Evolutionary conservation across 495 filamentous ascomycete species (phyloP).

Genomic region (Alectoria sarmentosa): DNA sequence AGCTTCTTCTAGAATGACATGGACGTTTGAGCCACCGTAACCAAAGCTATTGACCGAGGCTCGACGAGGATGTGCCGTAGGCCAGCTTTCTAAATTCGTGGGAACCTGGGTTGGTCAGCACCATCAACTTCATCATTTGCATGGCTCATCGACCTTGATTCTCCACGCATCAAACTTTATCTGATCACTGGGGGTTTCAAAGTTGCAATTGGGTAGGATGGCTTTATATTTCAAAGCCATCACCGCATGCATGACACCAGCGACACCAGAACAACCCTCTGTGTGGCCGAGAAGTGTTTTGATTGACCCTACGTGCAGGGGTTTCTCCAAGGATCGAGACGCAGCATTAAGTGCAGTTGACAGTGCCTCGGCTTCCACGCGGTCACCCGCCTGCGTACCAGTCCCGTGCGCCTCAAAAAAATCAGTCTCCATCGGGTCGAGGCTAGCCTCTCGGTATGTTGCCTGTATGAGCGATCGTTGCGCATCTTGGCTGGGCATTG

Average conservation of each 20-base stretch:
- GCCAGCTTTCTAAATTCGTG: not conserved
- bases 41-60: conserved; percentile 43
- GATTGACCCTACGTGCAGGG: conserved; percentile 44
- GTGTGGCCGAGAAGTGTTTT: conserved; percentile 53
- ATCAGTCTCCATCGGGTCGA: conserved; percentile 20
- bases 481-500: conserved; percentile 27
- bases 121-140: no score
- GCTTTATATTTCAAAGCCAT: conserved; percentile 41
- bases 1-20: conserved; percentile 31
- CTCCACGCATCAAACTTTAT: conserved; percentile 20
- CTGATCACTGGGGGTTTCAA: conserved; percentile 37
- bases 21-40: conserved; percentile 45
- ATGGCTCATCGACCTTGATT: not conserved
- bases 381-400: conserved; percentile 53
- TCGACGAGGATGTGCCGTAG: conserved; percentile 12
- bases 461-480: conserved; percentile 25
- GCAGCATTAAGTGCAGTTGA: conserved; percentile 1
- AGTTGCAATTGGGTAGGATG: conserved; percentile 45
- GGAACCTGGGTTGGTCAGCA: conserved; percentile 2
- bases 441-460: conserved; percentile 20
- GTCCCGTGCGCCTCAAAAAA: conserved; percentile 40
- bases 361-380: conserved; percentile 25
- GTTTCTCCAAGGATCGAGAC: conserved; percentile 29
- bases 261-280: conserved; percentile 45
- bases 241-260: conserved; percentile 46